A percentile compares a stretch with the other conserved stretches of the same genome.
Evolutionary conservation across 2,329 filamentous ascomycete species (phyloP).

Genomic region (Dothideomycetes sp.): DNA sequence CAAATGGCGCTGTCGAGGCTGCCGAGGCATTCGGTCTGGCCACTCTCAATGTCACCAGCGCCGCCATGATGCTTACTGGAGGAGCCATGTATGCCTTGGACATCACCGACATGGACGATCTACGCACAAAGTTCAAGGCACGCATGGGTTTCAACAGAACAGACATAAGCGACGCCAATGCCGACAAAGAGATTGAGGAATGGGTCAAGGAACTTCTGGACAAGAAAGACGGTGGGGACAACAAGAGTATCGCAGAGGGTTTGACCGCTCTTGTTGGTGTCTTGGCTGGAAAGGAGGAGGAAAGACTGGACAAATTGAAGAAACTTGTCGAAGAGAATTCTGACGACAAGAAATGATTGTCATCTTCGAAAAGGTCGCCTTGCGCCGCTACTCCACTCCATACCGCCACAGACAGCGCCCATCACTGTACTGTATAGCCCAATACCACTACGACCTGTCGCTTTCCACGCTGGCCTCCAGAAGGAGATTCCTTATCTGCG

Average conservation of each 20-base stretch:
- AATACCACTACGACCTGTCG: too few relatives aligned
- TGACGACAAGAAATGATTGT: too few relatives aligned
- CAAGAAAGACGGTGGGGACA: constrained; percentile 38
- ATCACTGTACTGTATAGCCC: too few relatives aligned
- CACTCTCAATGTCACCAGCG: constrained; percentile 72
- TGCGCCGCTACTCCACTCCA: too few relatives aligned
- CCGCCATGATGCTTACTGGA: constrained; percentile 66
- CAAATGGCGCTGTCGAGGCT: constrained; percentile 63
- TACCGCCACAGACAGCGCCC: too few relatives aligned
- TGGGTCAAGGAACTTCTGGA: constrained; percentile 43
- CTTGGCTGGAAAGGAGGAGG: constrained; percentile 20
- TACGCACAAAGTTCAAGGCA: constrained; percentile 48
- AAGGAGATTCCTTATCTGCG: too few relatives aligned
- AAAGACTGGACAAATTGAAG: constrained; percentile 21
- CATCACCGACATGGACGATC: constrained; percentile 48
- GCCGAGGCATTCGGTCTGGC: constrained; percentile 76
- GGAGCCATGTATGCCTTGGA: constrained; percentile 70
- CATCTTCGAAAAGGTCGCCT: too few relatives aligned
- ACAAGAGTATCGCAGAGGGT: constrained; percentile 25
- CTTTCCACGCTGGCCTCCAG: too few relatives aligned
- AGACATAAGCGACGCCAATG: constrained; percentile 37
- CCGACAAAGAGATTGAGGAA: constrained; percentile 45
- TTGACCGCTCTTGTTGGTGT: constrained; percentile 8
- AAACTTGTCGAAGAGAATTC: too few relatives aligned
- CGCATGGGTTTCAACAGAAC: constrained; percentile 45